Conservation (phyloP, 2,329 filamentous ascomycete genomes). For the Penicillium expansum region DNA sequence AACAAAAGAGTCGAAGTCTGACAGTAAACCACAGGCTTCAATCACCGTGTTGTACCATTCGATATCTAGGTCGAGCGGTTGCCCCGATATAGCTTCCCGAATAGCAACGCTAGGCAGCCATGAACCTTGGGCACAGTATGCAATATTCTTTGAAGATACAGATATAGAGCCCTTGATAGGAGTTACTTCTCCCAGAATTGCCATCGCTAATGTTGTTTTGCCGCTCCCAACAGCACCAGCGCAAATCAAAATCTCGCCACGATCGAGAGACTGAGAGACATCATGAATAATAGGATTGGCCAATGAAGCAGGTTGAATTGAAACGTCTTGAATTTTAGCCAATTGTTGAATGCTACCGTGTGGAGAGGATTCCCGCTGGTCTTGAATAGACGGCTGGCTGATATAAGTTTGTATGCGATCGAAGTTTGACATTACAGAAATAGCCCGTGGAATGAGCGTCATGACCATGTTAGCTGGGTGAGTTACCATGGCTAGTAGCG, state of each 20-base stretch:
- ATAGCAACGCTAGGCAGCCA: conserved; percentile 7
- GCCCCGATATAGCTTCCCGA: conserved; percentile 1
- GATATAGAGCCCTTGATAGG: not conserved
- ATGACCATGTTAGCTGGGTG: conserved; percentile 12
- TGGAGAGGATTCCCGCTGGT: not conserved
- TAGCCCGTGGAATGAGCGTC: conserved; percentile 5
- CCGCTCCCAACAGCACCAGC: conserved; percentile 3
- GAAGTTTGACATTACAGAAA: conserved; percentile 6
- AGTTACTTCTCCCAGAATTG: not conserved
- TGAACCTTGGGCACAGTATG: not conserved
- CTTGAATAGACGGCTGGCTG: not conserved
- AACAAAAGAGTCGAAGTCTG: not conserved
- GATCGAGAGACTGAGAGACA: not conserved
- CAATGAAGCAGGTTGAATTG: not conserved
- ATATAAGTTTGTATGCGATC: not conserved
- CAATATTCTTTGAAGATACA: not conserved
- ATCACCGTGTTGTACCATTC: not conserved
- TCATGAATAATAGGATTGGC: not conserved
- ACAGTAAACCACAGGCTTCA: not conserved
- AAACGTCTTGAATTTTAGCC: not conserved
- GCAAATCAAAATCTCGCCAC: not conserved
- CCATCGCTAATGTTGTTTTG: not conserved
- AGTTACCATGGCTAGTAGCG: conserved; percentile 7
- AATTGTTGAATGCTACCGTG: not conserved
- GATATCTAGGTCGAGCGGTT: not conserved